Conservation (phyloP, 2,329 filamentous ascomycete species). For the Penicillium digitatum region DNA sequence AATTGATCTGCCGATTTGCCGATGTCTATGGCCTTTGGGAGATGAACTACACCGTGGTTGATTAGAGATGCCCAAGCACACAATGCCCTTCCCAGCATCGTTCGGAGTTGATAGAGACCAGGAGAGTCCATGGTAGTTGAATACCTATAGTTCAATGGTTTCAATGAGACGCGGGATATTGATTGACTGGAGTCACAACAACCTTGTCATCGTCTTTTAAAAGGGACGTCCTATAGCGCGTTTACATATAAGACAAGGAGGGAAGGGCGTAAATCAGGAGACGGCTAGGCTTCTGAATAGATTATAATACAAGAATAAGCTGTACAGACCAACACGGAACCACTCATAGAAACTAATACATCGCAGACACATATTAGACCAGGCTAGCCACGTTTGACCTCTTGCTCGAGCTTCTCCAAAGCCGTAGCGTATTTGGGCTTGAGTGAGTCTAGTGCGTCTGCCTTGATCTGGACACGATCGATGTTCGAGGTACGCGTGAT, state of each 20-base stretch:
- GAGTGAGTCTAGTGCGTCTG: conserved; percentile 27
- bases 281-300: not conserved
- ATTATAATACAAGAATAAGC: conserved; percentile 8
- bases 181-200: not conserved
- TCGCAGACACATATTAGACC: not conserved
- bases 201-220: not conserved
- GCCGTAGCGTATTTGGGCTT: conserved; percentile 34
- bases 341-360: conserved; percentile 3
- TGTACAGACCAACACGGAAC: conserved; percentile 2
- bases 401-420: conserved; percentile 36
- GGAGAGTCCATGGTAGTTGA: not conserved
- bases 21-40: not conserved
- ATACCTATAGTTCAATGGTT: not conserved
- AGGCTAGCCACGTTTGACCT: conserved; percentile 27
- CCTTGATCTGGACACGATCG: conserved; percentile 31
- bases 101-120: not conserved
- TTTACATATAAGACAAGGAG: not conserved
- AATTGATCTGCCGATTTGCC: not conserved
- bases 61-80: not conserved
- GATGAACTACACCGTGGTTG: not conserved
- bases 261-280: not conserved
- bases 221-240: not conserved
- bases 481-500: conserved; percentile 31
- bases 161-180: not conserved
- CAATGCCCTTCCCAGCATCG: not conserved